Conservation (phyloP, 805 yeast species). For the Suhomyces prunicola region DNA sequence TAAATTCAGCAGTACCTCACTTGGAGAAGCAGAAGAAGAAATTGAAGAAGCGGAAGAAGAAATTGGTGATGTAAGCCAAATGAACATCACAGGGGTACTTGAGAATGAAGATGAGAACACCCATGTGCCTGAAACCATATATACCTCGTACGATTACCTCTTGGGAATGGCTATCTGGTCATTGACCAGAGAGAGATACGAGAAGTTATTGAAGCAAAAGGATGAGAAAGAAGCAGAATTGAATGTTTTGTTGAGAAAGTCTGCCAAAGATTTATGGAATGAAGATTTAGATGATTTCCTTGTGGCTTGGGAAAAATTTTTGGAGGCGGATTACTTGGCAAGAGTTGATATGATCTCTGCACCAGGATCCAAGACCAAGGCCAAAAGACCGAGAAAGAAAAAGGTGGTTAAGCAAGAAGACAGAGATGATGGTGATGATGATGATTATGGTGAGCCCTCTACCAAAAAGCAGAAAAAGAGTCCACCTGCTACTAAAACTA, state of each 20-base stretch:
- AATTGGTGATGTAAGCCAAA: conserved; percentile 27
- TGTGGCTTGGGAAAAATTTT: conserved; percentile 62
- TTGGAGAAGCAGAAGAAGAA: conserved; percentile 27
- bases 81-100: conserved; percentile 18
- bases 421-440: conserved; percentile 5
- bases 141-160: conserved; percentile 77
- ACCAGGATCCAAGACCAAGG: conserved; percentile 42
- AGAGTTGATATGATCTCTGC: conserved; percentile 49
- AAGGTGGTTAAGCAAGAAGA: conserved; percentile 12
- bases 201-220: conserved; percentile 68
- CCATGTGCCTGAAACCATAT: conserved; percentile 50
- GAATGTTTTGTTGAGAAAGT: conserved; percentile 56
- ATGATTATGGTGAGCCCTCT: conserved; percentile 2
- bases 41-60: conserved; percentile 44
- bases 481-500: neutral
- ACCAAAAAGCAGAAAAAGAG: conserved; percentile 3
- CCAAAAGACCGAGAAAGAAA: conserved; percentile 10
- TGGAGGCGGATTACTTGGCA: conserved; percentile 60
- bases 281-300: conserved; percentile 75
- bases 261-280: conserved; percentile 88
- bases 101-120: conserved; percentile 27
- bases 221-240: conserved; percentile 72
- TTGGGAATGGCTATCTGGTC: conserved; percentile 94
- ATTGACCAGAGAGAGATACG: conserved; percentile 84
- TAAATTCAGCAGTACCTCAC: conserved; percentile 18